Evolutionary conservation across 1,284 basidiomycete genomes (phyloP).

Genomic region (Irpex sp.): DNA sequence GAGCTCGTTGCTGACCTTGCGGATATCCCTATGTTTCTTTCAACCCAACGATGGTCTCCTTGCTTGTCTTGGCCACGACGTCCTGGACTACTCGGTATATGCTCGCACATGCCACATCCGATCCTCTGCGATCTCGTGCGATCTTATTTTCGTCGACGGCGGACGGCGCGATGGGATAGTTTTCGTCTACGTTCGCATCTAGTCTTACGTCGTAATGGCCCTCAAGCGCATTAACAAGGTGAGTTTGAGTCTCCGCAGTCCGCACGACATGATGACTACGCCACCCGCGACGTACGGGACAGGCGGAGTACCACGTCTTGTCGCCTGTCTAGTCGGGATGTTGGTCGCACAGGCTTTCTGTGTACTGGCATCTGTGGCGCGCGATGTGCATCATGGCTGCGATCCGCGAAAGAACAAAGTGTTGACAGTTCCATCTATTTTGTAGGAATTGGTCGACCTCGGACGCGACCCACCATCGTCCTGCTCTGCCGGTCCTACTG

Average conservation of each 20-base stretch:
- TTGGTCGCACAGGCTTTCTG: no score
- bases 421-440: constrained; percentile 16
- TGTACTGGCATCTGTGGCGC: no score
- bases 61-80: not conserved
- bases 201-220: constrained; percentile 61
- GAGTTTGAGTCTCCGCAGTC: constrained; percentile 21
- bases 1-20: not conserved
- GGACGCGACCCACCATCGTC: constrained; percentile 96
- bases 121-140: constrained; percentile 16
- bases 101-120: constrained; percentile 1
- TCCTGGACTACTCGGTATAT: not conserved
- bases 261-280: no score
- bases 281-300: no score
- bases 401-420: constrained; percentile 6
- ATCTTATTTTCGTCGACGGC: constrained; percentile 2
- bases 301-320: no score
- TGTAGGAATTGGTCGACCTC: constrained; percentile 94
- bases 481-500: constrained; percentile 94
- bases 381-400: not conserved
- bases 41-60: not conserved
- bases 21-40: not conserved
- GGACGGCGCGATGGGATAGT: constrained; percentile 16
- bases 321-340: no score
- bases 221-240: constrained; percentile 99
- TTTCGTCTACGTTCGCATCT: constrained; percentile 20